These are phyloP conservation scores for Acorus calamus DNA, from an alignment of 106 monocot genomes.

Conservation along the genomic window DNA sequence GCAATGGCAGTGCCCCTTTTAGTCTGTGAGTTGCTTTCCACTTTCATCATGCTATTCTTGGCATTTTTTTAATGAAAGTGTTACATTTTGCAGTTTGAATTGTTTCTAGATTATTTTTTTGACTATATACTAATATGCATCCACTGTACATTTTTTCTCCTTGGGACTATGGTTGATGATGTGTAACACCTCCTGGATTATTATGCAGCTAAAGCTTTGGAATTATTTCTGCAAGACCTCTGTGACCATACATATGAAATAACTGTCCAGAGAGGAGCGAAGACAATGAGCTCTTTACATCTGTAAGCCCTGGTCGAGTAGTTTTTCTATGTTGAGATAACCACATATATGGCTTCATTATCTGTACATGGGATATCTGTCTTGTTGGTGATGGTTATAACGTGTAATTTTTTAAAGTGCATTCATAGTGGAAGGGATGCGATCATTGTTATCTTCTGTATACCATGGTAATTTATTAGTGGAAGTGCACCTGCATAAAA, in stretches of 20 bases:
- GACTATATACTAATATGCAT: too few relatives aligned
- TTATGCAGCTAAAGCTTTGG: slow-evolving; percentile 67
- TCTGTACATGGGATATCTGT: too few relatives aligned
- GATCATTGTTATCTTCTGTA: too few relatives aligned
- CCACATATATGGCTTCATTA: too few relatives aligned
- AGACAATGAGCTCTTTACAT: slow-evolving; percentile 63
- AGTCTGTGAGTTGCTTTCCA: slow-evolving; percentile 56
- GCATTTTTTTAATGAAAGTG: neutral
- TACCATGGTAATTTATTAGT: too few relatives aligned
- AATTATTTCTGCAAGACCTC: slow-evolving; percentile 70
- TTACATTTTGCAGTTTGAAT: neutral
- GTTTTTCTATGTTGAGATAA: neutral
- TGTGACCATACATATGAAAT: slow-evolving; percentile 57
- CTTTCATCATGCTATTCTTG: neutral
- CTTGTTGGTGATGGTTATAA: too few relatives aligned
- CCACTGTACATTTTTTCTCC: too few relatives aligned
- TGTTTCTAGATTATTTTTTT: neutral
- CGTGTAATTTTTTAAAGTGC: too few relatives aligned
- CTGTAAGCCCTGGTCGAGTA: slow-evolving; percentile 28
- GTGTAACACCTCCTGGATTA: neutral
- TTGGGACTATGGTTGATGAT: too few relatives aligned
- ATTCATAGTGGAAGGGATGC: too few relatives aligned
- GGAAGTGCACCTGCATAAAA: too few relatives aligned
- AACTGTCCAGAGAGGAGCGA: slow-evolving; percentile 49
- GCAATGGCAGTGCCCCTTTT: slow-evolving; percentile 80